phyloP scores from a whole-genome alignment of 2,329 filamentous ascomycete genomes.

The Chrysoporthe puriensis region DNA sequence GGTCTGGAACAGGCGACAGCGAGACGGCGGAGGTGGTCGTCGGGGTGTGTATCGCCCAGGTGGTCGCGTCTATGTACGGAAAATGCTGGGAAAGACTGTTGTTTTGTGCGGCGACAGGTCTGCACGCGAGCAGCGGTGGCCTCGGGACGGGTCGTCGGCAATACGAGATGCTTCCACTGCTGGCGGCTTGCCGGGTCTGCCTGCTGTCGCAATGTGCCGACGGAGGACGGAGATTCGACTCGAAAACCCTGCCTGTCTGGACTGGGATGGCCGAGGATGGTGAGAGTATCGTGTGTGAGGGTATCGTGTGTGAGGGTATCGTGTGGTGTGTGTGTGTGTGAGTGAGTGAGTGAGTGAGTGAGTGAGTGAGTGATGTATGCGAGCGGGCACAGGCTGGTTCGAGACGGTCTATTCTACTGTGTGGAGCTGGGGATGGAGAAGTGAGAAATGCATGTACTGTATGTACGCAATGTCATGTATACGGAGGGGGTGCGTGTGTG shows the following conservation, averaged over 20 bases:
- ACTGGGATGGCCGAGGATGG: background rate
- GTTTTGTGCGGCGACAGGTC: background rate
- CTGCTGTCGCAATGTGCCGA: background rate
- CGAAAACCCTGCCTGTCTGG: no score
- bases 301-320: background rate
- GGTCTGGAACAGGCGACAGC: background rate
- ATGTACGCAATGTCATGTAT: background rate
- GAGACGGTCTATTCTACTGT: background rate
- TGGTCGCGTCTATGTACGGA: background rate
- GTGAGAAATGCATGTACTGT: conserved; percentile 1
- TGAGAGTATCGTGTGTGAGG: background rate
- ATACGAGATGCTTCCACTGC: conserved; percentile 2
- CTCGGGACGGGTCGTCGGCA: no score
- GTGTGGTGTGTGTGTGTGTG: background rate
- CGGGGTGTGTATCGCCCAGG: background rate
- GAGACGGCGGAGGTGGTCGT: no score
- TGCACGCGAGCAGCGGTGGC: background rate
- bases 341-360: background rate
- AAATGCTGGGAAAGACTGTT: background rate
- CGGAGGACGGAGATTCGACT: no score
- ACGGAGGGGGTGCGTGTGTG: background rate
- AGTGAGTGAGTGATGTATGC: background rate
- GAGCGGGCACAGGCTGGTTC: background rate
- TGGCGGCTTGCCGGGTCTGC: background rate
- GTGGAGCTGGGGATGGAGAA: background rate